Conservation (phyloP, 495 filamentous ascomycete genomes). For the Xylaria nigripes region DNA sequence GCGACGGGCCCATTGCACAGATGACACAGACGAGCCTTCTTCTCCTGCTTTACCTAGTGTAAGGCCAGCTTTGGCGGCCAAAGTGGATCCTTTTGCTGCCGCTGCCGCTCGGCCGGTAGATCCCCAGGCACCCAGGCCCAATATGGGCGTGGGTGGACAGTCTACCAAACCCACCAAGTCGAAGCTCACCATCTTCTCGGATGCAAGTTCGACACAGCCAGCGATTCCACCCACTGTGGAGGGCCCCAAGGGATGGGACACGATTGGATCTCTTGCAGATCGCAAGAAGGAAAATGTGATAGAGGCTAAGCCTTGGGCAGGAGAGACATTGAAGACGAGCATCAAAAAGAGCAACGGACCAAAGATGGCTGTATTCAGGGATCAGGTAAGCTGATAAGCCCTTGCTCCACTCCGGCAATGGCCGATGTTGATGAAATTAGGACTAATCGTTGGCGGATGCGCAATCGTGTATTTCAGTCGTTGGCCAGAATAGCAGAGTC, state of each 20-base stretch:
- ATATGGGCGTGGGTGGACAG: constrained; percentile 36
- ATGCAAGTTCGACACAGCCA: constrained; percentile 49
- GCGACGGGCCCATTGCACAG: constrained; percentile 55
- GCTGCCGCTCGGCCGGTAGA: constrained; percentile 41
- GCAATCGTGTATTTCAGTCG: constrained; percentile 43
- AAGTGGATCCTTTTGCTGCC: constrained; percentile 68
- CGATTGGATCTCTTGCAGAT: constrained; percentile 73
- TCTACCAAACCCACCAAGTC: constrained; percentile 42
- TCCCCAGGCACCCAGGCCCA: constrained; percentile 56
- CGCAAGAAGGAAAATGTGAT: constrained; percentile 89
- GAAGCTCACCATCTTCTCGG: constrained; percentile 92
- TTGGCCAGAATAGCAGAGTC: constrained; percentile 43
- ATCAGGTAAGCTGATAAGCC: constrained; percentile 67
- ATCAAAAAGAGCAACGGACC: constrained; percentile 64
- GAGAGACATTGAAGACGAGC: constrained; percentile 80
- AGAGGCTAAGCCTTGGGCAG: constrained; percentile 83
- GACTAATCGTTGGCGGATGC: constrained; percentile 76
- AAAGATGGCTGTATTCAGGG: constrained; percentile 91
- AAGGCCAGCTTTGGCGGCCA: constrained; percentile 77
- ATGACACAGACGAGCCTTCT: constrained; percentile 55
- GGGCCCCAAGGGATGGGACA: constrained; percentile 76
- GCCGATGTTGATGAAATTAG: constrained; percentile 83
- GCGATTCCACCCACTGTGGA: constrained; percentile 32
- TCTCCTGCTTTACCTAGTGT: constrained; percentile 81
- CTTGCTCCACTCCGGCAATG: constrained; percentile 28